Conservation (phyloP, 2,329 filamentous ascomycete genomes). For the Fusarium drepaniforme region DNA sequence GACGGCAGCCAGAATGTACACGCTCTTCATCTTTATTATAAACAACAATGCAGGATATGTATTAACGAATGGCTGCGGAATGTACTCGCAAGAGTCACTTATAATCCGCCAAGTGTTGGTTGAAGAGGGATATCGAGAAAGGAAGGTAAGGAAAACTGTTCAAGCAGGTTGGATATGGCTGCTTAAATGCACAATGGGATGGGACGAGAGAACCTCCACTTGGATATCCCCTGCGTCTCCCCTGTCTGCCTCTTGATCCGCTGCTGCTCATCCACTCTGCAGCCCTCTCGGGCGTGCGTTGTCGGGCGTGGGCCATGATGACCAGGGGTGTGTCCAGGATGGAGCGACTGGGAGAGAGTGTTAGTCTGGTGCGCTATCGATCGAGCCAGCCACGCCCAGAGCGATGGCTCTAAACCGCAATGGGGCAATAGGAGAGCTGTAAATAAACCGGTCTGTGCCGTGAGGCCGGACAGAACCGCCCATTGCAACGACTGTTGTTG, state of each 20-base stretch:
- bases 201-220: slow-evolving; percentile 1
- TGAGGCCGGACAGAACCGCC: slow-evolving; percentile 25
- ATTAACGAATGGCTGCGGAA: slow-evolving; percentile 45
- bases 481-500: background rate
- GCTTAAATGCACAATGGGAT: slow-evolving; percentile 38
- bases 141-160: slow-evolving; percentile 10
- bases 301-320: slow-evolving; percentile 15
- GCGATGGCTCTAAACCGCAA: slow-evolving; percentile 25
- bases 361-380: slow-evolving; percentile 39
- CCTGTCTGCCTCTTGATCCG: slow-evolving; percentile 2
- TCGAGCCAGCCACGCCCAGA: slow-evolving; percentile 2
- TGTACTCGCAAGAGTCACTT: slow-evolving; percentile 40
- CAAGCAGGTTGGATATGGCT: slow-evolving; percentile 18
- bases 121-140: slow-evolving; percentile 36
- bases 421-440: slow-evolving; percentile 3
- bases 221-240: slow-evolving; percentile 10
- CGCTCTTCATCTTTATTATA: slow-evolving; percentile 50
- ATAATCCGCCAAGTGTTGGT: slow-evolving; percentile 32
- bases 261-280: slow-evolving; percentile 5
- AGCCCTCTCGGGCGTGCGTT: slow-evolving; percentile 16
- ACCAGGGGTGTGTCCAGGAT: slow-evolving; percentile 20
- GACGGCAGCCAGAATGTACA: slow-evolving; percentile 46
- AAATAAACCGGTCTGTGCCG: slow-evolving; percentile 23
- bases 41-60: slow-evolving; percentile 42
- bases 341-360: slow-evolving; percentile 26